These are phyloP conservation scores for Phymatotrichopsis omnivora DNA, from an alignment of 2,329 filamentous ascomycete genomes.

Conservation along the genomic window DNA sequence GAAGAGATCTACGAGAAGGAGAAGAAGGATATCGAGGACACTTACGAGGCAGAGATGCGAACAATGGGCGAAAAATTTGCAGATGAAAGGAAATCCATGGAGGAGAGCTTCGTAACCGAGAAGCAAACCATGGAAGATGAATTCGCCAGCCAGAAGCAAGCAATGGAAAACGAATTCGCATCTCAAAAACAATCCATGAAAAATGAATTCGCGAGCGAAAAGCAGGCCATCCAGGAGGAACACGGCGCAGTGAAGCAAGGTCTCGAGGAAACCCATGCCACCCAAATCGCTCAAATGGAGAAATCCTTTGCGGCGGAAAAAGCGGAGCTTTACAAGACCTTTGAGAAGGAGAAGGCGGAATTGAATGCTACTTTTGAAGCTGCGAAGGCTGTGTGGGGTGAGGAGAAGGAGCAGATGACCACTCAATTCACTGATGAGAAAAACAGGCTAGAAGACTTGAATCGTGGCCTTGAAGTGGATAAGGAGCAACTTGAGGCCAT, in stretches of 20 bases:
- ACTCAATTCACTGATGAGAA: conserved; percentile 26
- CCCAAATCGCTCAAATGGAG: conserved; percentile 32
- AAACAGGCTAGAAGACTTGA: conserved; percentile 17
- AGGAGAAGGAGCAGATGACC: conserved; percentile 34
- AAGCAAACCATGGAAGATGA: conserved; percentile 22
- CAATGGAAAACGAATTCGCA: conserved; percentile 32
- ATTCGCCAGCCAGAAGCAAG: conserved; percentile 19
- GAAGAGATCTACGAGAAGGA: conserved; percentile 13
- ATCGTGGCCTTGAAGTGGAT: conserved; percentile 33
- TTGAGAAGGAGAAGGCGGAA: conserved; percentile 40
- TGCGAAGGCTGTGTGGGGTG: conserved; percentile 38
- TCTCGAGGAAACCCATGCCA: conserved; percentile 33
- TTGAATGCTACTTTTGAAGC: conserved; percentile 37
- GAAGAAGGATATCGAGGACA: conserved; percentile 15
- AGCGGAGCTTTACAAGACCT: conserved; percentile 39
- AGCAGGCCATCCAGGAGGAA: conserved; percentile 18
- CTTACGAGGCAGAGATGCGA: conserved; percentile 10
- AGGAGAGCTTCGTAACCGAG: conserved; percentile 28
- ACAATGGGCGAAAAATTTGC: conserved; percentile 25
- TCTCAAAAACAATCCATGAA: conserved; percentile 36
- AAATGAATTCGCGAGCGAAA: conserved; percentile 36
- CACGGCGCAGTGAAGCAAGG: conserved; percentile 23
- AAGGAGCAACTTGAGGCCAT: conserved; percentile 35
- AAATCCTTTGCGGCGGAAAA: conserved; percentile 36
- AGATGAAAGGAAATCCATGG: conserved; percentile 33